Conservation (phyloP, 352 stramenopile genomes). For the Phytophthora vignae region DNA sequence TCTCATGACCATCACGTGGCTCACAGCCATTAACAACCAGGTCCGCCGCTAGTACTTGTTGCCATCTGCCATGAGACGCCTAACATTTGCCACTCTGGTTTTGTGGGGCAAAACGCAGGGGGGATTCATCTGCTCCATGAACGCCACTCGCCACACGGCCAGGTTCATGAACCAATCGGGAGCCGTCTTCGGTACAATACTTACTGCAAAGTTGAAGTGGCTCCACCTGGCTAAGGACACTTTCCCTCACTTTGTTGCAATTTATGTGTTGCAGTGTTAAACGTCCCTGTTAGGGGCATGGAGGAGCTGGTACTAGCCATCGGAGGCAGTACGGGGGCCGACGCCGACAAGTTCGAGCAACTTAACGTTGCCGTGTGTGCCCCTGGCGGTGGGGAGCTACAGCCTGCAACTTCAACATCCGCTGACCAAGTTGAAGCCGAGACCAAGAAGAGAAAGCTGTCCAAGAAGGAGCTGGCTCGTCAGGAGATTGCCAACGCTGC, state of each 20-base stretch:
- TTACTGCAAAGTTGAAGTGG: slow-evolving; percentile 17
- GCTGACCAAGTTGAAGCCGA: slow-evolving; percentile 9
- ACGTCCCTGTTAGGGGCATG: slow-evolving; percentile 75
- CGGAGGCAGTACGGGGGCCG: slow-evolving; percentile 62
- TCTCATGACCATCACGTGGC: slow-evolving; percentile 90
- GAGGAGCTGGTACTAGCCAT: slow-evolving; percentile 83
- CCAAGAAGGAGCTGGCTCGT: slow-evolving; percentile 60
- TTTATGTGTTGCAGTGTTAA: slow-evolving; percentile 59
- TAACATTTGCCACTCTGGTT: slow-evolving; percentile 2
- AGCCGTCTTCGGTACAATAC: slow-evolving; percentile 59
- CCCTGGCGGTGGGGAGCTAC: slow-evolving; percentile 42
- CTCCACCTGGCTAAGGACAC: not conserved
- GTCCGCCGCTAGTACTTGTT: slow-evolving; percentile 26
- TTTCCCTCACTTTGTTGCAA: not conserved
- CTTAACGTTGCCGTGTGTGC: slow-evolving; percentile 57
- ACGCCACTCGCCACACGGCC: slow-evolving; percentile 71
- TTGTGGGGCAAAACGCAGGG: slow-evolving; percentile 40
- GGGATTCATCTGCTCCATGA: slow-evolving; percentile 86
- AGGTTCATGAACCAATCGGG: slow-evolving; percentile 58
- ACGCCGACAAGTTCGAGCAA: slow-evolving; percentile 68
- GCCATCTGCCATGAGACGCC: slow-evolving; percentile 3
- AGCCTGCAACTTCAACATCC: not conserved
- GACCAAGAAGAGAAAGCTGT: slow-evolving; percentile 61
- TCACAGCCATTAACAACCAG: slow-evolving; percentile 90
- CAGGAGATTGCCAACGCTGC: slow-evolving; percentile 43